Evolutionary conservation across 345 rosid genomes (phyloP), one percentile per base, ranked within the genome.

Genomic region (Brassica rapa): DNA sequence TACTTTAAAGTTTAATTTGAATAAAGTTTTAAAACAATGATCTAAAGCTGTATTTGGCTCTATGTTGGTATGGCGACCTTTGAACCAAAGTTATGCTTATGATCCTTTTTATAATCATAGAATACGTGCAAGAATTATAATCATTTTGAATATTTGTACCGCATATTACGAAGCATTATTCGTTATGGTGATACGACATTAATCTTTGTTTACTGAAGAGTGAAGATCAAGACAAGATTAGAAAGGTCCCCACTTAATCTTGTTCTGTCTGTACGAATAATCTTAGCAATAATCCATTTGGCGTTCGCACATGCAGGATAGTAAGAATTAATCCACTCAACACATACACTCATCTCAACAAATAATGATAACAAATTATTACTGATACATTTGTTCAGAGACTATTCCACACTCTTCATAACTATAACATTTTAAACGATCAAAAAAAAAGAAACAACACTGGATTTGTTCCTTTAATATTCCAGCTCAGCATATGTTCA

Each of bases 291-390:
- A n/a, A 64, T 64, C 68, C 49, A 63, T 33, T 63, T 29, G 66
- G 66, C 66, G 37, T 62, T n/a, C 21, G 68, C 68, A 64, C 67
- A 63, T 63, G 68, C 46, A 33, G 21, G 68, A 64, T 64, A 15
- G 49, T 30, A 32, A 21, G 62, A 49, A 62, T 19, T 19, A 19
- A 19, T 73, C 61, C 43, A 51, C 19, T 72, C n/a, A 41, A 41
- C 51, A 72, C 46, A 62, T 14, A 41, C 68, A 41, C 19, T 46
- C 2, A 8, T 43, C 5, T 25, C 30, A 43, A 8, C 62, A 73
- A 29, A 62, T 27, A 4, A 62, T 55, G 66, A 37, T 25, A 15
- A 15, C 21, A 5, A 51, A 51, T 51, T 71, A 24, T 71, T 25
- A 37, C 21, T 19, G 21, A 19, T 19, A 27, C 30, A 27, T 62